phyloP scores from a whole-genome alignment of 2,329 filamentous ascomycete genomes.

The Cercospora beticola region DNA sequence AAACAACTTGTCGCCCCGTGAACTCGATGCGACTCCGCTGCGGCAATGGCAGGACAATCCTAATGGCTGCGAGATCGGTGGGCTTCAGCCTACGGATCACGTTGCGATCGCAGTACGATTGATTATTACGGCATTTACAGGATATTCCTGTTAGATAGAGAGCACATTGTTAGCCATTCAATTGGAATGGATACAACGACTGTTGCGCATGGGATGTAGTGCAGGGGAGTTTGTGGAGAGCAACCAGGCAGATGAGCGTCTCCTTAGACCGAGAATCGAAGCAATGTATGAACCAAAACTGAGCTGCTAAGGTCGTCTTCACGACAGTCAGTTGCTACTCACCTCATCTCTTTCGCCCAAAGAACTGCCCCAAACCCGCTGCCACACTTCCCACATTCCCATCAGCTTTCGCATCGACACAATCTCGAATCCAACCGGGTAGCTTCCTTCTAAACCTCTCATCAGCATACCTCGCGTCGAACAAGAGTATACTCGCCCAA shows the following conservation, averaged over 20 bases:
- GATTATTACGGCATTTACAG: neutral
- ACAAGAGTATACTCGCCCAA: slow-evolving; percentile 84
- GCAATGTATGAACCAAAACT: neutral
- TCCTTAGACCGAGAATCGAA: neutral
- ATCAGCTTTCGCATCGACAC: slow-evolving; percentile 11
- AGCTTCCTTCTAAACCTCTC: slow-evolving; percentile 74
- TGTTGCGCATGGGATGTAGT: neutral
- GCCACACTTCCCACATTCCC: slow-evolving; percentile 12
- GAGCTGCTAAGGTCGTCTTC: neutral
- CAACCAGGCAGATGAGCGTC: neutral
- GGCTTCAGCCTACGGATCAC: neutral
- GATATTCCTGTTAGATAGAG: neutral
- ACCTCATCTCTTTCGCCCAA: neutral
- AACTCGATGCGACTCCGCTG: neutral
- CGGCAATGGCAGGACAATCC: neutral
- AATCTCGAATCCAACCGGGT: slow-evolving; percentile 76
- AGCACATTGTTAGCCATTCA: neutral
- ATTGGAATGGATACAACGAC: neutral
- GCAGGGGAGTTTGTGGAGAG: neutral
- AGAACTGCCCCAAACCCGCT: slow-evolving; percentile 19
- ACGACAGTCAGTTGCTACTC: neutral
- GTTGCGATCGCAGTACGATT: neutral
- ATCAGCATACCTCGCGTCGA: slow-evolving; percentile 77
- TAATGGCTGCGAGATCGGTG: neutral
- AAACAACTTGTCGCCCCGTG: neutral